Conservation (phyloP, 1,139 yeast species). For the Spathaspora jeffriesii region DNA sequence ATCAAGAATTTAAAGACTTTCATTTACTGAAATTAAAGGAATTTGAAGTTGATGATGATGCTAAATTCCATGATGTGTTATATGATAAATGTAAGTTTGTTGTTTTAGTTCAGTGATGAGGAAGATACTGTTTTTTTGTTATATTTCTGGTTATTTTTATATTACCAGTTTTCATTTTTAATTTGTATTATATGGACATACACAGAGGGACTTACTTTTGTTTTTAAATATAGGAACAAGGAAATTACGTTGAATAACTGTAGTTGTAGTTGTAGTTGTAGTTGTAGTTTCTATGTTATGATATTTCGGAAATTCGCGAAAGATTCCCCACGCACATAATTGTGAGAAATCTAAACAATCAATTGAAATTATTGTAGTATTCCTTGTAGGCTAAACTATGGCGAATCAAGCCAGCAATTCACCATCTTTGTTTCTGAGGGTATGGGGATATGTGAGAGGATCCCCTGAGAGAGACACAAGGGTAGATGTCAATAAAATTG, state of each 20-base stretch:
- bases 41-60: conserved; percentile 43
- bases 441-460: conserved; percentile 1
- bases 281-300: too few relatives aligned
- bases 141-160: background rate
- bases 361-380: too few relatives aligned
- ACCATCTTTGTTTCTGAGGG: background rate
- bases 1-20: conserved; percentile 24
- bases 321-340: background rate
- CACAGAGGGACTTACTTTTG: conserved; percentile 1
- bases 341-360: background rate
- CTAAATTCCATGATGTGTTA: conserved; percentile 41
- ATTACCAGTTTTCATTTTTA: background rate
- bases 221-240: conserved; percentile 1
- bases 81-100: conserved; percentile 49
- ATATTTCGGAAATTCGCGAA: too few relatives aligned
- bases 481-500: background rate
- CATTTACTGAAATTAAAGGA: conserved; percentile 25
- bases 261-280: too few relatives aligned
- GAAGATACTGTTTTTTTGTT: background rate
- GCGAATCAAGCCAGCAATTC: background rate
- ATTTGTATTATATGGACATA: conserved; percentile 1
- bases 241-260: background rate
- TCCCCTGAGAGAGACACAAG: background rate
- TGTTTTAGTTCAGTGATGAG: conserved; percentile 20
- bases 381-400: background rate